Evolutionary conservation across 257 asterid species (phyloP).

Genomic region (Solanum lignicaule): DNA sequence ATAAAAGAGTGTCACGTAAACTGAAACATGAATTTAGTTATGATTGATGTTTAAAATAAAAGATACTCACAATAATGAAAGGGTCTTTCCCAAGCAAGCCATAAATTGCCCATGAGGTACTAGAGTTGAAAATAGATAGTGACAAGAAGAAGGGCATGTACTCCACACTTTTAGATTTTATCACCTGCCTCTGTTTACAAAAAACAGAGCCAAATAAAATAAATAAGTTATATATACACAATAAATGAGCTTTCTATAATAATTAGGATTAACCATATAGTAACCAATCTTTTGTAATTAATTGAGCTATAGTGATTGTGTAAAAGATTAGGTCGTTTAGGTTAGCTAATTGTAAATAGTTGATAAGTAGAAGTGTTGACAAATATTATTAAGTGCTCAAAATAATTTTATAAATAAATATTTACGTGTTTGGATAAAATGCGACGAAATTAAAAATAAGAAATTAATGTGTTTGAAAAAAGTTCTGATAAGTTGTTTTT

Average conservation of each 20-base stretch:
- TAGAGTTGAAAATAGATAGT: conserved; percentile 55
- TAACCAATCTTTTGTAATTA: background rate
- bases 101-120: conserved; percentile 65
- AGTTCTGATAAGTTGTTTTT: background rate
- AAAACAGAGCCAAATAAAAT: background rate
- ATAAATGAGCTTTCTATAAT: background rate
- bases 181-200: conserved; percentile 45
- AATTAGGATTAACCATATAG: background rate
- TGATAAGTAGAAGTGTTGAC: background rate
- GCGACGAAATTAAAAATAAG: background rate
- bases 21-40: background rate
- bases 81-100: conserved; percentile 63
- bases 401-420: background rate
- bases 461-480: background rate
- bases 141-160: conserved; percentile 75
- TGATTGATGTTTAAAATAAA: background rate
- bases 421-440: background rate
- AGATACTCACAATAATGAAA: conserved; percentile 43
- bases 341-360: background rate
- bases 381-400: background rate
- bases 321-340: background rate
- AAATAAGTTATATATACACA: background rate
- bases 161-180: conserved; percentile 70
- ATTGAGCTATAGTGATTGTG: background rate
- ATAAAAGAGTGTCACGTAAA: background rate